A percentile compares a stretch with the other conserved stretches of the same genome.
These are phyloP conservation scores for Guyanaporus albipodus DNA, from an alignment of 768 basidiomycete species.

Conservation along the genomic window DNA sequence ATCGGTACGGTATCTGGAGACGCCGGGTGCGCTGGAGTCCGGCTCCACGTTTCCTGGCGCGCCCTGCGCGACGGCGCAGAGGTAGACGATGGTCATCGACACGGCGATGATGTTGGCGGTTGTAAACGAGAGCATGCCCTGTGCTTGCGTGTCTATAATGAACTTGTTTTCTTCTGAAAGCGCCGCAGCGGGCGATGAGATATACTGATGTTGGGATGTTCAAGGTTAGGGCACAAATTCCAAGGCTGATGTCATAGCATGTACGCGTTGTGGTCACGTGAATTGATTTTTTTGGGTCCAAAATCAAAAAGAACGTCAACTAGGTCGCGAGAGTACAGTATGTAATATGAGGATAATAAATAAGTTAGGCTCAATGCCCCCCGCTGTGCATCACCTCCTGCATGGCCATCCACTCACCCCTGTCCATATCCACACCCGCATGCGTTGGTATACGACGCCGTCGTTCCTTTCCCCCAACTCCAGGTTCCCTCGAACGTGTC, in stretches of 20 bases:
- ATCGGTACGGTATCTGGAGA: constrained; percentile 5
- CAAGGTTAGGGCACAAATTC: background rate
- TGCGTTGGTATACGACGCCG: constrained; percentile 2
- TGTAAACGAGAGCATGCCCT: constrained; percentile 8
- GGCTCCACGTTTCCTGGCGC: constrained; percentile 1
- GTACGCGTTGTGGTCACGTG: constrained; percentile 3
- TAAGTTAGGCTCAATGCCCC: too few species aligned
- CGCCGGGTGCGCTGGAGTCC: background rate
- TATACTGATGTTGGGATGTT: background rate
- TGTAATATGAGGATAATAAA: too few species aligned
- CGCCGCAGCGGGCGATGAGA: too few species aligned
- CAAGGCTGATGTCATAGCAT: background rate
- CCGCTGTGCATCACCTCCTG: constrained; percentile 18
- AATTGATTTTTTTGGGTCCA: constrained; percentile 3
- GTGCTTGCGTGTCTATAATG: background rate
- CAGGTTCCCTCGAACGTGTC: background rate
- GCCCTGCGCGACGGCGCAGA: constrained; percentile 5
- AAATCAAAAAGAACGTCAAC: too few species aligned
- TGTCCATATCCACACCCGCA: constrained; percentile 11
- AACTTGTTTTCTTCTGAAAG: too few species aligned
- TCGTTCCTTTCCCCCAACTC: constrained; percentile 4
- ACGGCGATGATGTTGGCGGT: constrained; percentile 10
- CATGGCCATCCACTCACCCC: constrained; percentile 20
- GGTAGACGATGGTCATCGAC: constrained; percentile 11
- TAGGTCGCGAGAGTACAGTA: too few species aligned